Base-by-base conservation (phyloP, 1,284 basidiomycete genomes). In the Exobasidium rhododendri region DNA sequence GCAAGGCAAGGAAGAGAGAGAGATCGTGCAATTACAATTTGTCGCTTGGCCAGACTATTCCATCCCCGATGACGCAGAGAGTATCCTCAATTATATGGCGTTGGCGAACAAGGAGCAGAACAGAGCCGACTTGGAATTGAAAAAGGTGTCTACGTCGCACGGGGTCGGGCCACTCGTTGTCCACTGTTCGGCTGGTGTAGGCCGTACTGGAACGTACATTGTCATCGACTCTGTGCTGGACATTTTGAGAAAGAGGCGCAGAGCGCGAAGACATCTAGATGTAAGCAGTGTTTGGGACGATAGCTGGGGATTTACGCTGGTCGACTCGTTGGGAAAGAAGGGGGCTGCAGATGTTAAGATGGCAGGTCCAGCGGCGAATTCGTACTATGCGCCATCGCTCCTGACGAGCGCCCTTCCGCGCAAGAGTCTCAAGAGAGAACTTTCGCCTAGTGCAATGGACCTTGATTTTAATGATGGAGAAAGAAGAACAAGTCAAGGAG, bases 111-210 rank as follows among this genome's bases (percentile, higher is more conserved):
- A 56, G 1, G 58, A 66, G n/a, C 73, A 74, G 58, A 59, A 65
- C 20, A 59, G 59, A 3, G 70, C 71, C 1, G 69, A 73, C 47
- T 14, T 46, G 0, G 67, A 70, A n/a, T 20, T 68, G 45, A 29
- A 46, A 30, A 44, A 49, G 6, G 32, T 55, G 7, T 35, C 29
- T 7, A 10, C 30, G 26, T 6, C 35, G 1, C 17, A 26, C 20
- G 66, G 62, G 29, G 58, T 59, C 28, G 75, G 70, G 7, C 77
- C 76, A 1, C 66, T 75, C 58, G 56, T 79, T 3, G 73, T 79
- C 28, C 77, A 79, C 61, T 79, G 77, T 58, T 79, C 77, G n/a
- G 77, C 77, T 2, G 77, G 77, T 17, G 74, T 78, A 0, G 77
- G 77, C 11, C 64, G 77, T 3, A 74, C 76, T 13, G 77, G 77